phyloP scores from a whole-genome alignment of 1,284 basidiomycete genomes.

The Blastosporella zonata region DNA sequence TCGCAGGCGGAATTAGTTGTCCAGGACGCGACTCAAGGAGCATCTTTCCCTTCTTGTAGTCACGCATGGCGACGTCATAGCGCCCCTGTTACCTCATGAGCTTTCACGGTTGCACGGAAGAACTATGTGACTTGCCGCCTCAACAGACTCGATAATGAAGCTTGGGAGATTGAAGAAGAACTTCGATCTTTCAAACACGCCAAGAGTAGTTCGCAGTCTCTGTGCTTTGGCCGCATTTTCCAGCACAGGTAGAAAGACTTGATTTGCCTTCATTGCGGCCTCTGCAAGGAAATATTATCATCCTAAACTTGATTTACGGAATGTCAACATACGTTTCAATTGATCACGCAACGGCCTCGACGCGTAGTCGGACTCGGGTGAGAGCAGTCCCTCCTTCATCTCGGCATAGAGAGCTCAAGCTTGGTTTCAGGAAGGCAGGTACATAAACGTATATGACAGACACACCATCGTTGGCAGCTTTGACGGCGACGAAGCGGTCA shows the following conservation, averaged over 20 bases:
- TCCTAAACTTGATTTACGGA: not conserved
- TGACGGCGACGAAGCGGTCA: constrained; percentile 96
- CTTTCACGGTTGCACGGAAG: constrained; percentile 1
- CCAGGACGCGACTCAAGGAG: constrained; percentile 85
- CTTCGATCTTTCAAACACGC: constrained; percentile 94
- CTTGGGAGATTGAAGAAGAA: constrained; percentile 99
- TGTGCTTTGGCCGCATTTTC: constrained; percentile 96
- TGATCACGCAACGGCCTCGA: constrained; percentile 81
- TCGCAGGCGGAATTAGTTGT: constrained; percentile 70
- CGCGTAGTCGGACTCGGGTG: constrained; percentile 76
- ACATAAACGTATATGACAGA: constrained; percentile 21
- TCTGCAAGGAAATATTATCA: constrained; percentile 39
- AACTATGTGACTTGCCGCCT: constrained; percentile 45
- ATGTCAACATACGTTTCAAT: constrained; percentile 65
- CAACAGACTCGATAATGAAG: constrained; percentile 86
- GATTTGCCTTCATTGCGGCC: constrained; percentile 87
- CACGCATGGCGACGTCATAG: constrained; percentile 90
- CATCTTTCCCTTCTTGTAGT: constrained; percentile 97
- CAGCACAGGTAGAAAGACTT: constrained; percentile 94
- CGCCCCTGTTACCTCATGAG: constrained; percentile 57
- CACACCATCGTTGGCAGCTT: constrained; percentile 90
- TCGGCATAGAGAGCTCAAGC: constrained; percentile 80
- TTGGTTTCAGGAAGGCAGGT: constrained; percentile 10
- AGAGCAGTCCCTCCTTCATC: constrained; percentile 89
- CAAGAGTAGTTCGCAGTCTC: constrained; percentile 88